Evolutionary conservation across 768 basidiomycete species (phyloP), one percentile per base, ranked within the genome.

Genomic region (Suillus spraguei): DNA sequence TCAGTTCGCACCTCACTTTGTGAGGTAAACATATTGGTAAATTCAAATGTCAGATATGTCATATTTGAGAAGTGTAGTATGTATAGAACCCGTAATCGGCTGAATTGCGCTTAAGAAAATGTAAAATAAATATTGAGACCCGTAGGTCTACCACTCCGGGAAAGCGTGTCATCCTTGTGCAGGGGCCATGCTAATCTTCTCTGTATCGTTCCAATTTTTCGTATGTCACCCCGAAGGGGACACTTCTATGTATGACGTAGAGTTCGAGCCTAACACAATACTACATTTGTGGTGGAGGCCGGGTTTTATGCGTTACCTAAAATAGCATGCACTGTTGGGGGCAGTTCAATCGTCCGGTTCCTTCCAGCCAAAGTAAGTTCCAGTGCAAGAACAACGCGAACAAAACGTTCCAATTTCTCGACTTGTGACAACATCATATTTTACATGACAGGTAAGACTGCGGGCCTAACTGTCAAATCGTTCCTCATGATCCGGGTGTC

Each of bases 161-260:
- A 90, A 91, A 93, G 91, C 91, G 92, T 96, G 95, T 95, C 95
- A 96, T 97, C 95, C 95, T 97, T 97, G 94, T 97, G 95, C 95
- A 97, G 95, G 95, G 95, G 94, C 95, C 92, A 97, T 97, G 95
- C 95, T 96, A 95, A 97, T 95, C 95, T 96, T 96, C 95, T 97
- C 94, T 95, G 94, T 95, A 96, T 95, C 91, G 93, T 95, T 95
- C 92, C 94, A 94, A 95, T 91, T 93, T 94, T 95, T 91, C 89
- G 87, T 92, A 90, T 91, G 91, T 88, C 89, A 89, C 91, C 88
- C 88, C 88, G 87, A 90, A 90, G 88, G 88, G 89, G 87, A 88
- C 87, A 86, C 16, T 14, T 16, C 0, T 6, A 7, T 6, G 41
- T 49, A 13, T 24, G 55, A 9, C 20, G 1, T 39, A 11, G 2